Base-by-base conservation (phyloP, 2,329 filamentous ascomycete species). In the Incumbomyces delicatus region DNA sequence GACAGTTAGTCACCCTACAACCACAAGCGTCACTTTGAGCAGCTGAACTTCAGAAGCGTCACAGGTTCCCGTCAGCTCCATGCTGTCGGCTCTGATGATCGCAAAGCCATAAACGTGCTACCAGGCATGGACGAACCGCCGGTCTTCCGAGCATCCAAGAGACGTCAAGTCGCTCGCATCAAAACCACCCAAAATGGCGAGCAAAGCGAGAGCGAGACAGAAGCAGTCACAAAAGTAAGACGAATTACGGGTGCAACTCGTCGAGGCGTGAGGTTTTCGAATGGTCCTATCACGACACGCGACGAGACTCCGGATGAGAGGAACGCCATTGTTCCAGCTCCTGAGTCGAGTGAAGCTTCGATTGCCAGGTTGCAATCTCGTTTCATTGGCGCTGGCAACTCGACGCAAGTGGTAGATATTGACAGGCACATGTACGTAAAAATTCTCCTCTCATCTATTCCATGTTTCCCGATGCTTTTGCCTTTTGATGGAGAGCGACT, bases 391-490 rank as follows among this genome's bases (percentile, higher is more conserved):
- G 29, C 82, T 82, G 54, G 71, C 76, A 70, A 69, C 44, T 74
- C 78, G 56, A 79, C 76, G 0, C 74, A 77, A 53, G 69, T 73
- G 2, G 70, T 73, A 14, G 76, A 80, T 47, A 69, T 71, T 32
- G 76, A 81, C 58, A 76, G 72, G 61, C 77, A 82, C 62, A 80
- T 82, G 78, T 82, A 74, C 72, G 77, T 70, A 47, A 46, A 41
- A 44, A 44, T 43, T 31, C 47, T 45, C 12, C 32, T 14, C 7
- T 39, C 22, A n/a, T 16, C 13, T 48, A 4, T 29, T 31, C 53
- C 48, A 36, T n/a, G n/a, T n/a, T n/a, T n/a, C n/a, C n/a, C n/a
- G n/a, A n/a, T n/a, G n/a, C n/a, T n/a, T n/a, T n/a, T n/a, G n/a
- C n/a, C n/a, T n/a, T n/a, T n/a, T n/a, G n/a, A n/a, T n/a, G n/a